Evolutionary conservation across 1,139 yeast genomes (phyloP), one percentile per base, ranked within the genome.

Genomic region (Candida sp.): DNA sequence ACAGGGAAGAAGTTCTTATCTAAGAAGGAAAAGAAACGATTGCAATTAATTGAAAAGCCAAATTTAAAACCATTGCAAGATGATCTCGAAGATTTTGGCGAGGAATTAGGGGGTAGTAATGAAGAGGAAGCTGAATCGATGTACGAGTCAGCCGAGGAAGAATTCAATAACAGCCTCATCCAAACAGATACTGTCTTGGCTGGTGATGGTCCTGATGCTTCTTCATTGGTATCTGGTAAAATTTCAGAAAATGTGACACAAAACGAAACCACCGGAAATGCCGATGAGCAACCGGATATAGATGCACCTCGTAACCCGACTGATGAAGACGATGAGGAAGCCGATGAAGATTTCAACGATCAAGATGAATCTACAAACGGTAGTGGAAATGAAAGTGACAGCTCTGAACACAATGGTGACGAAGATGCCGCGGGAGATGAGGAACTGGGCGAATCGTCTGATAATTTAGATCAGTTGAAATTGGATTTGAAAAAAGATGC

Each of bases 1-100:
- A 73, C 83, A 1, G 83, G 82, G 21, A 73, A 70, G 52, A 76
- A 71, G 52, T 75, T 73, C 52, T 57, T 74, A 35, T 63, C 73
- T 21, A 71, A 68, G 46, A 62, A 63, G 38, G 75, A 73, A 47
- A 61, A 62, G 51, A 64, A 58, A 44, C 34, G 29, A 23, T 33
- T 32, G 21, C 40, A 29, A 21, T 11, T 29, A 5, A 37, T 37
- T 22, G 39, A 38, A 38, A 21, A 46, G 39, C 22, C 39, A 6
- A 29, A 15, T 19, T 37, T 37, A 23, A 27, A 15, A 22, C 34
- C 27, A 5, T 30, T 37, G 25, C 21, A 23, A 15, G 39, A 37
- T 25, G 39, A 37, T 21, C 23, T 36, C 11, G 43, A 30, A 27
- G 43, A 48, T 34, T 38, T 32, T 12, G 42, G 37, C 12, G 33